Evolutionary conservation across 768 basidiomycete species (phyloP).

Genomic region (Russula brevipes): DNA sequence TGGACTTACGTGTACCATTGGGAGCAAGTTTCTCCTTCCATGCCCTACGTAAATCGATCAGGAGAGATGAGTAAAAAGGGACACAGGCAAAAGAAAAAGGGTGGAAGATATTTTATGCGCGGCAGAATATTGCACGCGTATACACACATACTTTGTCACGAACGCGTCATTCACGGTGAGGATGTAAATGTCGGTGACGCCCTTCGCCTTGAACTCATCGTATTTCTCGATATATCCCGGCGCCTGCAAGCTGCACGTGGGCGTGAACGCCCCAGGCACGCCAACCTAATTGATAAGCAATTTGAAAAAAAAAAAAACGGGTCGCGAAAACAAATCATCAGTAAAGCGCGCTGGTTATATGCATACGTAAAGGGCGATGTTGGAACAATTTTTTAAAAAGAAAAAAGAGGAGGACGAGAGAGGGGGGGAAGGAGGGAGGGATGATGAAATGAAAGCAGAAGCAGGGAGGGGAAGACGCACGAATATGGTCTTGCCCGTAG

Average conservation of each 20-base stretch:
- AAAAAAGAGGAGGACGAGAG: neutral
- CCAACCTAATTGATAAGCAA: constrained; percentile 14
- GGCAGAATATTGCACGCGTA: neutral
- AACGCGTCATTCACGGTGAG: constrained; percentile 78
- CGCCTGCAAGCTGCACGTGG: constrained; percentile 22
- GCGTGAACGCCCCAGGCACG: constrained; percentile 25
- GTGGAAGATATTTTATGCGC: too few relatives aligned
- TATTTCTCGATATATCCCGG: constrained; percentile 54
- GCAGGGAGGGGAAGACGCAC: constrained; percentile 4
- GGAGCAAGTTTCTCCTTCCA: constrained; percentile 62
- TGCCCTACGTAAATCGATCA: constrained; percentile 34
- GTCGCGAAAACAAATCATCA: neutral
- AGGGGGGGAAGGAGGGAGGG: neutral
- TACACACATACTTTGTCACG: constrained; percentile 37
- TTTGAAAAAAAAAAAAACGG: neutral
- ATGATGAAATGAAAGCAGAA: neutral
- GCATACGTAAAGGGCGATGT: too few relatives aligned
- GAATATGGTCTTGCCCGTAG: constrained; percentile 21
- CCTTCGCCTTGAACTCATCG: constrained; percentile 71
- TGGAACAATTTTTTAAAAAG: neutral
- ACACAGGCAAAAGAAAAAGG: neutral
- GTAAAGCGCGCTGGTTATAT: neutral
- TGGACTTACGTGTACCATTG: constrained; percentile 43
- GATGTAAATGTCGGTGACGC: constrained; percentile 64
- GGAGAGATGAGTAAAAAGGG: neutral